These are phyloP conservation scores for Trichocladium uniseriatum DNA, from an alignment of 495 filamentous ascomycete species.

Conservation along the genomic window DNA sequence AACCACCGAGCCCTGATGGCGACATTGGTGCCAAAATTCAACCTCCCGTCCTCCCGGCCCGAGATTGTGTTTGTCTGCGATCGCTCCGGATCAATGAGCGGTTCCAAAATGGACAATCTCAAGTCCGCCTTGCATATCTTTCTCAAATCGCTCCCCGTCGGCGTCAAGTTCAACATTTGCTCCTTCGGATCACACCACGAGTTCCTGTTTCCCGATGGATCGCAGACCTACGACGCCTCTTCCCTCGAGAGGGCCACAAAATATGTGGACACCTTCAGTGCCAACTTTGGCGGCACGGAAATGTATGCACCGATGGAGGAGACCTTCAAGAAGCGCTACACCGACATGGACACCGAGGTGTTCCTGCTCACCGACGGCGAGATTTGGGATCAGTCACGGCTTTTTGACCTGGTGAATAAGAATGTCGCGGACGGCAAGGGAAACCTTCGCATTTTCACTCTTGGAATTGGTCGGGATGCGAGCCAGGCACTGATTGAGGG, in stretches of 20 bases:
- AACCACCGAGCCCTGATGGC: slow-evolving; percentile 57
- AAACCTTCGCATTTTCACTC: slow-evolving; percentile 51
- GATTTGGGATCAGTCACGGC: slow-evolving; percentile 46
- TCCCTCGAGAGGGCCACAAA: slow-evolving; percentile 43
- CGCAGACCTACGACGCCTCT: slow-evolving; percentile 43
- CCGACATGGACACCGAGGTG: slow-evolving; percentile 49
- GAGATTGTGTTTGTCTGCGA: slow-evolving; percentile 68
- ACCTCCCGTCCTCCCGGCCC: slow-evolving; percentile 40
- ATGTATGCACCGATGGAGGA: slow-evolving; percentile 47
- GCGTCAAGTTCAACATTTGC: slow-evolving; percentile 65
- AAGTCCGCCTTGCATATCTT: slow-evolving; percentile 54
- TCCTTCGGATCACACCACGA: slow-evolving; percentile 49
- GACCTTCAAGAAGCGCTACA: slow-evolving; percentile 41
- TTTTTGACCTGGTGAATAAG: slow-evolving; percentile 49
- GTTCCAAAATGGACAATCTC: slow-evolving; percentile 44
- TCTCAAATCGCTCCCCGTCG: slow-evolving; percentile 58
- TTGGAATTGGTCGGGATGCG: slow-evolving; percentile 54
- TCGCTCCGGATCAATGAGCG: slow-evolving; percentile 55
- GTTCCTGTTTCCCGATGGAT: slow-evolving; percentile 50
- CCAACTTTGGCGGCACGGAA: slow-evolving; percentile 60
- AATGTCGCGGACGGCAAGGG: slow-evolving; percentile 38
- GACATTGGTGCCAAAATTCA: slow-evolving; percentile 58
- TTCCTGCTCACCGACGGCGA: slow-evolving; percentile 66
- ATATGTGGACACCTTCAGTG: slow-evolving; percentile 40
- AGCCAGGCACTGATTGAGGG: slow-evolving; percentile 61